Conservation (phyloP, 345 rosid genomes). For the Moringa oleifera region DNA sequence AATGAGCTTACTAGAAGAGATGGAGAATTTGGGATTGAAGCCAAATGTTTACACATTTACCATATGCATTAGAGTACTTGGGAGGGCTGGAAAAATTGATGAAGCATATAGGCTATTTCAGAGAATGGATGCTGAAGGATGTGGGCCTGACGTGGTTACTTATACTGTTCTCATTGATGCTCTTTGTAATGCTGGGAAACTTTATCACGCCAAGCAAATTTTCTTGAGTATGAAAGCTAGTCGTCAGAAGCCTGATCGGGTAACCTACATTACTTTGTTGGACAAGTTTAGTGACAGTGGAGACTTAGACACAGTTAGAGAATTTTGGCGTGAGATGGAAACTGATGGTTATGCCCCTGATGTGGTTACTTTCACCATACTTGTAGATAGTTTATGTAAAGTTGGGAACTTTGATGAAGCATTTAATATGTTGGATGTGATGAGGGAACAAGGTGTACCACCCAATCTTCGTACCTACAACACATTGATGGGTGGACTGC, state of each 20-base stretch:
- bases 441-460: conserved; percentile 48
- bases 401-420: conserved; percentile 58
- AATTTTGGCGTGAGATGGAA: conserved; percentile 85
- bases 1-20: conserved; percentile 70
- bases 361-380: conserved; percentile 73
- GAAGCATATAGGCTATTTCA: conserved; percentile 63
- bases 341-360: conserved; percentile 77
- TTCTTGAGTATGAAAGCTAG: conserved; percentile 70
- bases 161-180: conserved; percentile 89
- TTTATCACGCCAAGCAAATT: conserved; percentile 54
- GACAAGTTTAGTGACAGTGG: conserved; percentile 71
- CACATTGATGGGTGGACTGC: conserved; percentile 64
- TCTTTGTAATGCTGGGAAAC: conserved; percentile 68
- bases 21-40: conserved; percentile 73
- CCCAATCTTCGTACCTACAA: conserved; percentile 91
- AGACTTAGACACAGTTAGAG: conserved; percentile 57
- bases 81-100: conserved; percentile 70
- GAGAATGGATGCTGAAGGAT: conserved; percentile 85
- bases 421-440: conserved; percentile 52
- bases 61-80: conserved; percentile 80
- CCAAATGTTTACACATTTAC: conserved; percentile 92
- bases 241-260: conserved; percentile 69
- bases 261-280: conserved; percentile 75
- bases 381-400: conserved; percentile 69
- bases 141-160: conserved; percentile 83